These are phyloP conservation scores for Zarea fungicola DNA, from an alignment of 2,329 filamentous ascomycete genomes.

Conservation along the genomic window DNA sequence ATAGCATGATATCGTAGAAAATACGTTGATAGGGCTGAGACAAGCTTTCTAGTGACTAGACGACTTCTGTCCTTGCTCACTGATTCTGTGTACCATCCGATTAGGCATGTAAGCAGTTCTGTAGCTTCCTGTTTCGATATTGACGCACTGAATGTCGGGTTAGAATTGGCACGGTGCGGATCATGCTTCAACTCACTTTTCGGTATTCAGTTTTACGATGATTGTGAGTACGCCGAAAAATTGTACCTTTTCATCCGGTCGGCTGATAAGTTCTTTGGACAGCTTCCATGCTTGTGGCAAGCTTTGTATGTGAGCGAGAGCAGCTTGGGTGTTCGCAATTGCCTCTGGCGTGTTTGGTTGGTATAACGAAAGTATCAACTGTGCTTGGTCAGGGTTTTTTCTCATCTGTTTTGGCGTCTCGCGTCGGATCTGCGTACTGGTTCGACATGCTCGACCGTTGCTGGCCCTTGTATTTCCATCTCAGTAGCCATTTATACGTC, in stretches of 20 bases:
- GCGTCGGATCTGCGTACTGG: constrained; percentile 10
- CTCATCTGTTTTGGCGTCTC: too few species aligned
- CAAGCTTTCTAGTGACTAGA: constrained; percentile 68
- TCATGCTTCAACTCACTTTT: constrained; percentile 51
- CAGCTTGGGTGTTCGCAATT: constrained; percentile 57
- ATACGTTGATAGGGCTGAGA: constrained; percentile 70
- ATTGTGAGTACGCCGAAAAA: constrained; percentile 94
- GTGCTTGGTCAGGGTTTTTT: too few species aligned
- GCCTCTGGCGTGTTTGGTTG: constrained; percentile 43
- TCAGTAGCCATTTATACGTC: too few species aligned
- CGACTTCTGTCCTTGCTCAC: constrained; percentile 46
- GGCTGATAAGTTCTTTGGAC: constrained; percentile 67
- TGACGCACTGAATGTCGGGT: constrained; percentile 32
- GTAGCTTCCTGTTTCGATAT: constrained; percentile 53
- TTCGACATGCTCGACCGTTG: constrained; percentile 12
- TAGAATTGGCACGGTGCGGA: background rate
- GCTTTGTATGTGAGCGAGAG: constrained; percentile 72
- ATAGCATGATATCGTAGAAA: constrained; percentile 64
- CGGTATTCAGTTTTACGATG: constrained; percentile 90
- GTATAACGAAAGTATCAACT: constrained; percentile 49
- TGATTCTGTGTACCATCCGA: constrained; percentile 57
- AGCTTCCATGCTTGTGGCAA: constrained; percentile 81
- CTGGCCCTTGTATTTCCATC: too few species aligned
- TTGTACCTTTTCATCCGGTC: constrained; percentile 67
- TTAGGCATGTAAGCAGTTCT: constrained; percentile 54